phyloP scores from a whole-genome alignment of 2,329 filamentous ascomycete genomes.

The Paracoccidioides lutzii region DNA sequence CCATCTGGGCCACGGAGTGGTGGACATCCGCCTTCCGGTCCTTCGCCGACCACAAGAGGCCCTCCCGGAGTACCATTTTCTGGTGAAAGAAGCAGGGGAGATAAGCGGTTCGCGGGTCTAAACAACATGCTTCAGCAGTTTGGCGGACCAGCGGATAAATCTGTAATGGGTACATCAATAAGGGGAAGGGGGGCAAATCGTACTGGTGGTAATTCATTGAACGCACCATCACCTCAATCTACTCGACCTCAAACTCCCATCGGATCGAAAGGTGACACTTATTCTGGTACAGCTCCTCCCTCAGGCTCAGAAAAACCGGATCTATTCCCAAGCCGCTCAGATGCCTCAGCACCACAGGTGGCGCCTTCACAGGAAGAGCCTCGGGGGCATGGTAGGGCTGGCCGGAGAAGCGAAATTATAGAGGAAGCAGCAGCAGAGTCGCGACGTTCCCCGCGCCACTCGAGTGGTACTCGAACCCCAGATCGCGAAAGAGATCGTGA shows the following conservation, averaged over 20 bases:
- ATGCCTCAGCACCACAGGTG: conserved; percentile 14
- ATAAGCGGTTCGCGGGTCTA: conserved; percentile 36
- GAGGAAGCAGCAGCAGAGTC: conserved; percentile 24
- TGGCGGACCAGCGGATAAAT: conserved; percentile 21
- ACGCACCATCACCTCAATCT: conserved; percentile 21
- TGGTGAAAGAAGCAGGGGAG: conserved; percentile 30
- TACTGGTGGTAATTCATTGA: conserved; percentile 20
- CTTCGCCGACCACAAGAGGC: conserved; percentile 24
- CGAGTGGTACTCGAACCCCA: conserved; percentile 13
- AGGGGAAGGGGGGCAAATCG: conserved; percentile 29
- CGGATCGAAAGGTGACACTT: conserved; percentile 4
- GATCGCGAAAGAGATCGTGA: conserved; percentile 17
- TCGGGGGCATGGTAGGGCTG: conserved; percentile 17
- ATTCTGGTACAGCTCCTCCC: conserved; percentile 14
- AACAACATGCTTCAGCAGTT: conserved; percentile 37
- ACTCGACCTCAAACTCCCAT: conserved; percentile 22
- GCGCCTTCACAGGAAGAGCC: conserved; percentile 18
- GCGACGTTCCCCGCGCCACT: conserved; percentile 21
- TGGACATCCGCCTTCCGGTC: conserved; percentile 23
- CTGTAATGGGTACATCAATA: conserved; percentile 22
- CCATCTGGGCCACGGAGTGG: conserved; percentile 31
- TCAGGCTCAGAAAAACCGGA: conserved; percentile 20
- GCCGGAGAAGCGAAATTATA: conserved; percentile 22
- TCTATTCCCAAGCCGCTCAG: conserved; percentile 20
- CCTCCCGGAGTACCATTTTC: conserved; percentile 25